phyloP scores from a whole-genome alignment of 1,139 yeast genomes.

The Yamadazyma friedrichii region DNA sequence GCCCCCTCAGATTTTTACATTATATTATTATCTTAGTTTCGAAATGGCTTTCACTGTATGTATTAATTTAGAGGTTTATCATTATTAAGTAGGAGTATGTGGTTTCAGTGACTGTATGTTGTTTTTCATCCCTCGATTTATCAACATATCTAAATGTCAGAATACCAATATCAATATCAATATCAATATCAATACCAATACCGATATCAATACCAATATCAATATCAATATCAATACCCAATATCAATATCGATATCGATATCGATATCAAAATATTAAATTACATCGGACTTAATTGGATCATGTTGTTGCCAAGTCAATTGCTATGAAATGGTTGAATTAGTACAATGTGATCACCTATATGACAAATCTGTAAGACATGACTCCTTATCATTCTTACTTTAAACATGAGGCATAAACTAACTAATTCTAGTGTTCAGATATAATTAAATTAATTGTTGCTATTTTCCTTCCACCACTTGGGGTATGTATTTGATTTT shows the following conservation, averaged over 20 bases:
- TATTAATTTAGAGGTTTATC: neutral
- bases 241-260: too few relatives aligned
- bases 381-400: too few relatives aligned
- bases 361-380: too few relatives aligned
- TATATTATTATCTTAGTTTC: neutral
- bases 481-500: constrained; percentile 43
- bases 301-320: neutral
- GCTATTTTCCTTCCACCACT: constrained; percentile 72
- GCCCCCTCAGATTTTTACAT: neutral
- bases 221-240: too few relatives aligned
- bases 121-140: too few relatives aligned
- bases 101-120: too few relatives aligned
- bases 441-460: constrained; percentile 58
- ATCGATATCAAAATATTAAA: too few relatives aligned
- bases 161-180: too few relatives aligned
- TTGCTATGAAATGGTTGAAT: too few relatives aligned
- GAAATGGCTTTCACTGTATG: constrained; percentile 6
- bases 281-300: neutral
- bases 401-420: neutral
- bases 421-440: constrained; percentile 29
- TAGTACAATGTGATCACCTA: neutral
- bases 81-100: neutral
- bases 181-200: too few relatives aligned
- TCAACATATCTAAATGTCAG: too few relatives aligned
- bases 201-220: neutral